Conservation (phyloP, 2,329 filamentous ascomycete species). For the Apiospora koreana region DNA sequence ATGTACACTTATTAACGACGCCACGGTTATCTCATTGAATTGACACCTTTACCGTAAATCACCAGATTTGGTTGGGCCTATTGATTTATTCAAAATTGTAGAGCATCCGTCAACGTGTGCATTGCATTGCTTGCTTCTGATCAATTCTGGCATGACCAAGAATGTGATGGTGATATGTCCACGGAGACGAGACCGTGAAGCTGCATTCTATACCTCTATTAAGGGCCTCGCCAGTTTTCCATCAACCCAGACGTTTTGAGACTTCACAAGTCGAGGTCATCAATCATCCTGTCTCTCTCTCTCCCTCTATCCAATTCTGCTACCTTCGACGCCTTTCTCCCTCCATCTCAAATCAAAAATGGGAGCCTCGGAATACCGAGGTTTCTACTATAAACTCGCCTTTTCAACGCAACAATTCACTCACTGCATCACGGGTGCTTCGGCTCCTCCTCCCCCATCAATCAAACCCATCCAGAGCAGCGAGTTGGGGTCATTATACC, state of each 20-base stretch:
- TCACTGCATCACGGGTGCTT: neutral
- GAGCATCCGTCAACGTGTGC: neutral
- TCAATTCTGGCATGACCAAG: neutral
- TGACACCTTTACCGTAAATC: neutral
- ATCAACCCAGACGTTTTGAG: neutral
- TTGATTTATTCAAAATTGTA: neutral
- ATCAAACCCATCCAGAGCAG: constrained; percentile 4
- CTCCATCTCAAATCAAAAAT: neutral
- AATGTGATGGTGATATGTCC: neutral
- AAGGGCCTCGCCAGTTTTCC: neutral
- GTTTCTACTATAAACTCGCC: neutral
- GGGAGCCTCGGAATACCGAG: neutral
- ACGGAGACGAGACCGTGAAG: neutral
- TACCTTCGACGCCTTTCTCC: neutral
- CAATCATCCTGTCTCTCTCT: neutral
- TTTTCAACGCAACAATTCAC: neutral
- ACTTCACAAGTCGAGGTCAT: neutral
- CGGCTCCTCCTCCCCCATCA: neutral
- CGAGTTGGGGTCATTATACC: constrained; percentile 34
- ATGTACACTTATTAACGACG: constrained; percentile 11
- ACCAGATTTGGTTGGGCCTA: neutral
- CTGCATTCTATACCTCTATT: neutral
- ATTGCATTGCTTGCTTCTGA: neutral
- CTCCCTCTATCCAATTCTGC: neutral
- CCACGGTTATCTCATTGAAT: constrained; percentile 1